Conservation (phyloP, 176 grass and related monocot genomes). For the Miscanthus lutarioriparius region DNA sequence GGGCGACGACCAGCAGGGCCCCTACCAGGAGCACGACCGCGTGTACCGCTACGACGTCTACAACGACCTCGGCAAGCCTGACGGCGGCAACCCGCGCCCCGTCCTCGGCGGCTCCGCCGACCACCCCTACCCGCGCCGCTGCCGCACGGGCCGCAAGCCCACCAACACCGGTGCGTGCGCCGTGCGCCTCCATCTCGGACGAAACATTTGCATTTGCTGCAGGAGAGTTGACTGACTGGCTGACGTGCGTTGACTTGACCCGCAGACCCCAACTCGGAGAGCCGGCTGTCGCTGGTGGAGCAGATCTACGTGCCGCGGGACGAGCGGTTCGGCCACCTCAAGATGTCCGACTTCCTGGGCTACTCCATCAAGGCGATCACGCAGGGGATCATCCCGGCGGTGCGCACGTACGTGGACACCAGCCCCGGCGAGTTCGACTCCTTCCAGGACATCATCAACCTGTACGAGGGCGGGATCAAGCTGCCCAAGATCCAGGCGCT, state of each 20-base stretch:
- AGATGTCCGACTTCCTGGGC: constrained; percentile 61
- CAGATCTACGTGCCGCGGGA: constrained; percentile 71
- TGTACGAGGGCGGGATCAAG: constrained; percentile 59
- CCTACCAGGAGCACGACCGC: constrained; percentile 60
- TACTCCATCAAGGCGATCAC: constrained; percentile 54
- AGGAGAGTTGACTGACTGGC: neutral
- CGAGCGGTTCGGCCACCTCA: constrained; percentile 69
- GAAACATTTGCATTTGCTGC: neutral
- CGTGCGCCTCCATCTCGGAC: no score
- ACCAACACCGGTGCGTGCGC: constrained; percentile 4
- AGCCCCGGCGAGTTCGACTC: constrained; percentile 61
- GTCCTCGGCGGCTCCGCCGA: constrained; percentile 55
- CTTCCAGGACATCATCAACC: constrained; percentile 50
- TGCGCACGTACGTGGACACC: constrained; percentile 44
- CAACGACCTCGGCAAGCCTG: constrained; percentile 73
- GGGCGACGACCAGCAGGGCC: constrained; percentile 46
- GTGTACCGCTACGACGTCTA: constrained; percentile 74
- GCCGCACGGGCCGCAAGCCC: constrained; percentile 42
- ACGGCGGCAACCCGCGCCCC: constrained; percentile 40
- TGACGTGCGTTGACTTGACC: neutral
- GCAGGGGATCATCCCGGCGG: constrained; percentile 48
- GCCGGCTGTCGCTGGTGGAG: constrained; percentile 46
- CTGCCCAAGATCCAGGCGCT: constrained; percentile 47
- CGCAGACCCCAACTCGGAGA: constrained; percentile 59
- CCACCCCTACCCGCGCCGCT: constrained; percentile 56